phyloP scores from a whole-genome alignment of 2,329 filamentous ascomycete species.

The Zymoseptoria pseudotritici region DNA sequence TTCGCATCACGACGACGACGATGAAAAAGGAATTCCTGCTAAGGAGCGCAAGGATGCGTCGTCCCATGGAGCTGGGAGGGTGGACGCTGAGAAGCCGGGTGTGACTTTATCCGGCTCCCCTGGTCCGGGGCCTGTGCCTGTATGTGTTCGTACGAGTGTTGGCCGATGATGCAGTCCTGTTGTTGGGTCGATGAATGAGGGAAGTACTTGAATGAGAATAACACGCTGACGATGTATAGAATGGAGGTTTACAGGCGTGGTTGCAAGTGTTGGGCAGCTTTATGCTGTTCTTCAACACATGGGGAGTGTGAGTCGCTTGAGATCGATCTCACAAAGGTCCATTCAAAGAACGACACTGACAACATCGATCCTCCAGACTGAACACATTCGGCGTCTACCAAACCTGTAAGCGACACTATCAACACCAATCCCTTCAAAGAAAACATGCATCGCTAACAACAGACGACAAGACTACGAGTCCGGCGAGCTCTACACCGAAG shows the following conservation, averaged over 20 bases:
- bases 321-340: background rate
- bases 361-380: slow-evolving; percentile 14
- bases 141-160: background rate
- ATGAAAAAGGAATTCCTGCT: background rate
- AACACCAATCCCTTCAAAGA: no score
- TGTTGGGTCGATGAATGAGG: background rate
- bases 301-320: slow-evolving; percentile 17
- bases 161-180: background rate
- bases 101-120: background rate
- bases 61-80: no score
- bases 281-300: slow-evolving; percentile 43
- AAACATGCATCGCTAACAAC: no score
- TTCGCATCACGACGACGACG: background rate
- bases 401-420: slow-evolving; percentile 23
- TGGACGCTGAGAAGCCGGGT: background rate
- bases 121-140: background rate
- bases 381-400: slow-evolving; percentile 45
- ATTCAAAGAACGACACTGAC: background rate
- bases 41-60: background rate
- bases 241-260: slow-evolving; percentile 41
- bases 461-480: slow-evolving; percentile 33
- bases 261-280: slow-evolving; percentile 41
- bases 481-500: slow-evolving; percentile 28
- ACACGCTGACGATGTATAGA: slow-evolving; percentile 2
- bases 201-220: background rate